Conservation (phyloP, 345 rosid genomes). For the Bruguiera parviflora region DNA sequence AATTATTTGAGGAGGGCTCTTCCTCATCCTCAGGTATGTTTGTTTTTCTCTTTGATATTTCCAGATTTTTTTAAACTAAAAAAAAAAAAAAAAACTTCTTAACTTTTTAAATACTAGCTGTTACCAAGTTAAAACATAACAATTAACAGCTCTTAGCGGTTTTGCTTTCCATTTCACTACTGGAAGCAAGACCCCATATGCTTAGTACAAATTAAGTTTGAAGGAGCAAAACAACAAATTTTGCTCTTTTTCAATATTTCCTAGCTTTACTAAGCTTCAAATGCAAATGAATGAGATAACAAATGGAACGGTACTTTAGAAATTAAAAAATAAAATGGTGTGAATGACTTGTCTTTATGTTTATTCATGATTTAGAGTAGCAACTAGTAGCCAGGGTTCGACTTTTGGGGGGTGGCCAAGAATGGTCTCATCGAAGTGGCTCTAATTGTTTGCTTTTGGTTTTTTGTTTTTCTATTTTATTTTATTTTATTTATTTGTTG, state of each 20-base stretch:
- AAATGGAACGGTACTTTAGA: not conserved
- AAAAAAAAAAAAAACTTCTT: no score
- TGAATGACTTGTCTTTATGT: not conserved
- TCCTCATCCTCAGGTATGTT: slow-evolving; percentile 64
- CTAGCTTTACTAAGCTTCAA: not conserved
- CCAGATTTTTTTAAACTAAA: not conserved
- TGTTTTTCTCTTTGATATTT: not conserved
- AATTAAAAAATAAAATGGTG: not conserved
- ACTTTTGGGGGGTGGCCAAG: slow-evolving; percentile 23
- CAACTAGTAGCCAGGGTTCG: slow-evolving; percentile 29
- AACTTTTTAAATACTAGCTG: no score
- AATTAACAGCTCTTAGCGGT: no score
- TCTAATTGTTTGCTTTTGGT: slow-evolving; percentile 32
- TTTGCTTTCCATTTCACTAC: no score
- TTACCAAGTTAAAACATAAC: no score
- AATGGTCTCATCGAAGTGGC: slow-evolving; percentile 38
- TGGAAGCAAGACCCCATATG: no score
- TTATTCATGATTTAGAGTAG: slow-evolving; percentile 8
- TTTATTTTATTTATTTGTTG: no score
- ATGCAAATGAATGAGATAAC: not conserved
- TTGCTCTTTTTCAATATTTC: not conserved
- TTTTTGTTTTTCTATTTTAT: not conserved
- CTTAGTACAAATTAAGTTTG: not conserved
- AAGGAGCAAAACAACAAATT: not conserved
- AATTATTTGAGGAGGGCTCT: slow-evolving; percentile 51